phyloP scores from a whole-genome alignment of 345 rosid genomes.

The Populus ilicifolia region DNA sequence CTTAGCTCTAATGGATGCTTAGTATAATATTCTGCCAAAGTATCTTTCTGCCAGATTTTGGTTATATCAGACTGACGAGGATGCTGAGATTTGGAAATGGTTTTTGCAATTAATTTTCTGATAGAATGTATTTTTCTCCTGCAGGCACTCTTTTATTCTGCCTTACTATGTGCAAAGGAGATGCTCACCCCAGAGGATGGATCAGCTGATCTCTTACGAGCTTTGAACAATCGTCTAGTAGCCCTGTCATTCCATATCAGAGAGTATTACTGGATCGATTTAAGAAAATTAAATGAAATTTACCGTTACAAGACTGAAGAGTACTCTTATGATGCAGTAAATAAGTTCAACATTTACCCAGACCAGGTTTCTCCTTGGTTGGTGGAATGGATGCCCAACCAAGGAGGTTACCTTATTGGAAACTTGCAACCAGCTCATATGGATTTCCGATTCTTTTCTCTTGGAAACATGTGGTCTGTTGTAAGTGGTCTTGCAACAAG shows the following conservation, averaged over 20 bases:
- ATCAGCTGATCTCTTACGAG: constrained; percentile 74
- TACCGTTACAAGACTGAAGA: constrained; percentile 55
- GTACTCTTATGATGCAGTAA: constrained; percentile 86
- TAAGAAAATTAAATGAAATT: constrained; percentile 28
- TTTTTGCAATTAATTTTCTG: background rate
- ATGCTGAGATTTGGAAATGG: background rate
- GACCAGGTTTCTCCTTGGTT: constrained; percentile 97
- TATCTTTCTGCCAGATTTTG: background rate
- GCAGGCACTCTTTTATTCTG: constrained; percentile 88
- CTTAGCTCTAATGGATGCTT: background rate
- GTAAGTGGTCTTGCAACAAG: constrained; percentile 67
- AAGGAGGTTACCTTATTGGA: constrained; percentile 91
- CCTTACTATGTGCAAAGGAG: constrained; percentile 76
- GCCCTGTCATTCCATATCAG: constrained; percentile 88
- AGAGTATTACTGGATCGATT: constrained; percentile 92
- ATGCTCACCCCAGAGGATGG: constrained; percentile 88
- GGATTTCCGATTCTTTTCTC: constrained; percentile 97
- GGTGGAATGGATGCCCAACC: constrained; percentile 81
- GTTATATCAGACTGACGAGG: background rate
- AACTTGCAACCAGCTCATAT: constrained; percentile 94
- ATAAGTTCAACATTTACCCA: constrained; percentile 95
- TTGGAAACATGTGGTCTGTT: constrained; percentile 87
- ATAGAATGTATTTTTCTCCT: constrained; percentile 9
- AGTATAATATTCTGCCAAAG: background rate
- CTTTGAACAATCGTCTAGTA: constrained; percentile 80